phyloP scores from a whole-genome alignment of 306 rosid genomes.

The Rosa persica region DNA sequence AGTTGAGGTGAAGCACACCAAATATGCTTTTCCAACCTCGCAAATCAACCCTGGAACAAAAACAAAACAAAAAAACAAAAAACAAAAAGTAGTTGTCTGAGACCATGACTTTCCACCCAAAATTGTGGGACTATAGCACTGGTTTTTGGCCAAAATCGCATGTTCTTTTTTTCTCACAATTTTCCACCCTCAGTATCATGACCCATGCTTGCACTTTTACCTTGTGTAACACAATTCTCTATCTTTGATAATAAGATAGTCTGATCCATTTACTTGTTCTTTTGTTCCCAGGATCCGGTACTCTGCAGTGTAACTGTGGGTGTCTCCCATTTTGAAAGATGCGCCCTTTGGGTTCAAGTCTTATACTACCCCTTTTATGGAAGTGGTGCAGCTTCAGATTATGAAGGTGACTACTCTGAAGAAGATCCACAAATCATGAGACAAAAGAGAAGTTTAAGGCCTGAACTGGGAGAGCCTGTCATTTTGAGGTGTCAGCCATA shows the following conservation, averaged over 20 bases:
- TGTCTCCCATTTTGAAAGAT: slow-evolving; percentile 93
- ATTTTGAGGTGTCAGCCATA: slow-evolving; percentile 96
- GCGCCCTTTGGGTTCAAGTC: slow-evolving; percentile 97
- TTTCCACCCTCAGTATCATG: neutral
- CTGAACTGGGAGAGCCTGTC: slow-evolving; percentile 96
- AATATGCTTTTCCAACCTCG: neutral
- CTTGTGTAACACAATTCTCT: neutral
- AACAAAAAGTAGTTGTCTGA: no score
- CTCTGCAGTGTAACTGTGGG: slow-evolving; percentile 94
- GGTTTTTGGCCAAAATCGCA: neutral
- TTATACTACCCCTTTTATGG: slow-evolving; percentile 97
- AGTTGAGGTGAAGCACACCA: neutral
- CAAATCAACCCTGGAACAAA: neutral
- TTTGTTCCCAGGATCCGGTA: slow-evolving; percentile 81
- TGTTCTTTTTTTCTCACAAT: neutral
- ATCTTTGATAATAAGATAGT: slow-evolving; percentile 14
- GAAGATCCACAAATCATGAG: slow-evolving; percentile 91
- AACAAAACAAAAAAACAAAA: no score
- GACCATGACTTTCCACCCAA: neutral
- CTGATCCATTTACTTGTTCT: slow-evolving; percentile 30
- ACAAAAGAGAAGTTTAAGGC: slow-evolving; percentile 95
- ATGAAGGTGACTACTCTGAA: slow-evolving; percentile 91
- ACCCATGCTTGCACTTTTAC: slow-evolving; percentile 8
- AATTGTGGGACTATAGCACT: no score
- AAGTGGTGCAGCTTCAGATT: slow-evolving; percentile 83